phyloP scores from a whole-genome alignment of 1,284 basidiomycete genomes.

The Ustilago loliicola region DNA sequence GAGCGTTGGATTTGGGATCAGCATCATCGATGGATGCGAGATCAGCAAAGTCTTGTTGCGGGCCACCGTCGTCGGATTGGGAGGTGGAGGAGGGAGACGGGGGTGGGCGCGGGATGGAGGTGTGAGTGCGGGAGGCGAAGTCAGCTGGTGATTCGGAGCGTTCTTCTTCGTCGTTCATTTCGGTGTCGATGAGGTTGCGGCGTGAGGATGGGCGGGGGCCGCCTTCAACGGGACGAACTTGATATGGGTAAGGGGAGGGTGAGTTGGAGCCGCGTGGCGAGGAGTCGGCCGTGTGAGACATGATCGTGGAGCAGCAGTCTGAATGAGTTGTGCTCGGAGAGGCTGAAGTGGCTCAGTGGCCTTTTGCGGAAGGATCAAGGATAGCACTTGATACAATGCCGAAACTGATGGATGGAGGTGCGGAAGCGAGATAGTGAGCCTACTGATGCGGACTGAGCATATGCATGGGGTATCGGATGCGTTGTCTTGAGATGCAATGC shows the following conservation, averaged over 20 bases:
- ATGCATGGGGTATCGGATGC: too few relatives aligned
- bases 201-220: slow-evolving; percentile 28
- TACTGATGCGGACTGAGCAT: too few relatives aligned
- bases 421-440: neutral
- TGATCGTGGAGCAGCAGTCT: slow-evolving; percentile 10
- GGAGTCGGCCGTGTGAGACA: slow-evolving; percentile 49
- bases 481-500: neutral
- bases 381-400: too few relatives aligned
- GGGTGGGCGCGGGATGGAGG: slow-evolving; percentile 54
- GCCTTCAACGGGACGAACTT: slow-evolving; percentile 4
- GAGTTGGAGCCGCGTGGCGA: slow-evolving; percentile 54
- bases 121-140: slow-evolving; percentile 18
- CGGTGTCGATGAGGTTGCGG: slow-evolving; percentile 31
- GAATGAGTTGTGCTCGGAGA: neutral
- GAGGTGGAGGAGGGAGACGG: slow-evolving; percentile 64
- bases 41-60: slow-evolving; percentile 55
- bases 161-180: slow-evolving; percentile 44
- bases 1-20: slow-evolving; percentile 20
- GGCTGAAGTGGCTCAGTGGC: too few relatives aligned
- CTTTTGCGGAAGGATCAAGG: too few relatives aligned
- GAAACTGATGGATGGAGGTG: neutral
- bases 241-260: slow-evolving; percentile 47
- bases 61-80: slow-evolving; percentile 61
- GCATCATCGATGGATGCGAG: slow-evolving; percentile 47
- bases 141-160: slow-evolving; percentile 41